Base-by-base conservation (phyloP, 768 basidiomycete genomes). In the Lactifluus piperatus region DNA sequence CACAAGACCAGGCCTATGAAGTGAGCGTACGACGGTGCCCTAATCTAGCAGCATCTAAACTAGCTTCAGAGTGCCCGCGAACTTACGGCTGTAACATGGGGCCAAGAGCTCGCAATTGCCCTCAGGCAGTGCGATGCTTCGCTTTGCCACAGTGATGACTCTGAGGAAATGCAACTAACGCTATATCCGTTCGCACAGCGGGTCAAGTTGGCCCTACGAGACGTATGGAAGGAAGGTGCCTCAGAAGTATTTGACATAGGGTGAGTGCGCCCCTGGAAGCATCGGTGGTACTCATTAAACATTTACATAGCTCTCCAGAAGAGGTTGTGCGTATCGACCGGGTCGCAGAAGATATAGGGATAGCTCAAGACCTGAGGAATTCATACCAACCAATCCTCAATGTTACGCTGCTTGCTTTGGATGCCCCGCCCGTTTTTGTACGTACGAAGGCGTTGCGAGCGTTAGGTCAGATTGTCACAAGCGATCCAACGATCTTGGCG, bases 381-480 rank as follows among this genome's bases (percentile, higher is more conserved):
- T 90, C 89, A 3, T 94, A 95, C 70, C 83, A 88, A 45, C 85
- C 90, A 0, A 89, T 97, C 54, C 73, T 98, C 13, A 84, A 82
- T 20, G 83, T 87, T 36, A 84, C 97, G 30, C 70, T 98, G 20
- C 74, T 77, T 54, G 83, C 92, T 2, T 77, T 95, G 61, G 91
- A 95, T 66, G 88, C 90, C 0, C 81, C 89, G 4, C 82, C 85
- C 4, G 93, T 98, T 27, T 92, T 90, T 66, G 89, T 95, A 78
- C 83, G 97, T 32, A 94, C 94, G 0, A 98, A 98, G 70, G 95
- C 95, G 0, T 75, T 99, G 30, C 81, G 88, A 53, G 94, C 91
- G 0, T 76, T 98, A 4, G 90, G 93, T 4, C 84, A 91, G 67
- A 88, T 98, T 49, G 83, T 98, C 34, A 90, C 85, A 0, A 88